Evolutionary conservation across 208 protist species (phyloP).

Genomic region (Leishmania tropica): DNA sequence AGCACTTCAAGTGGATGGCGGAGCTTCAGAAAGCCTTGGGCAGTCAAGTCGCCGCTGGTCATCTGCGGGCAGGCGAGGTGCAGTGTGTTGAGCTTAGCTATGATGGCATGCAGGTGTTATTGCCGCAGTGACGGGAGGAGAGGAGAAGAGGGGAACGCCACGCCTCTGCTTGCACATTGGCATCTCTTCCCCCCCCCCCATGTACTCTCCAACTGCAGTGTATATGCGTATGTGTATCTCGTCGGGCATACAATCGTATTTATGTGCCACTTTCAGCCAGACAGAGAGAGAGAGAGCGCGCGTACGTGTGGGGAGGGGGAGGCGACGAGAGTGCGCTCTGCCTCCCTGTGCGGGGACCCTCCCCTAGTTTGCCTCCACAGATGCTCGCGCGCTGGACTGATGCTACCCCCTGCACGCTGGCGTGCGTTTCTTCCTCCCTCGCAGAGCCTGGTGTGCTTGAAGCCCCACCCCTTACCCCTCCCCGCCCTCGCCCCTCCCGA

Average conservation of each 20-base stretch:
- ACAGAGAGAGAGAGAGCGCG: not conserved
- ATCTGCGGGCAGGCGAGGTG: slow-evolving; percentile 37
- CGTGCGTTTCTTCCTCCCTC: not conserved
- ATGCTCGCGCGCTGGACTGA: not conserved
- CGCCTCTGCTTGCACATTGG: not conserved
- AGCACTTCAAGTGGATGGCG: slow-evolving; percentile 43
- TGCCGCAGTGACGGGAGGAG: slow-evolving; percentile 36
- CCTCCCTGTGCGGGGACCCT: not conserved
- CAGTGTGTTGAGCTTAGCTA: slow-evolving; percentile 62
- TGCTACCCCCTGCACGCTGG: not conserved
- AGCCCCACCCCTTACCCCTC: not conserved
- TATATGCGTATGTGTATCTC: not conserved
- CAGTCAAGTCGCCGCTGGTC: slow-evolving; percentile 26
- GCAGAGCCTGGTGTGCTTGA: not conserved
- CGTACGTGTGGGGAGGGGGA: no score
- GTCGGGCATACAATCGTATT: not conserved
- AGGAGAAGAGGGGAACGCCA: not conserved
- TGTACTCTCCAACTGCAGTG: not conserved
- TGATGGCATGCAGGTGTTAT: slow-evolving; percentile 62
- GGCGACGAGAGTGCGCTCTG: not conserved
- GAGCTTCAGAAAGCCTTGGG: slow-evolving; percentile 41
- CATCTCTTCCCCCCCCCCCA: not conserved
- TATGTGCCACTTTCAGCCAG: not conserved
- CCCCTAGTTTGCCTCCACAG: not conserved
- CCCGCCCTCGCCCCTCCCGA: not conserved